Evolutionary conservation across 2,329 filamentous ascomycete species (phyloP), one percentile per base, ranked within the genome.

Genomic region (Trichothecium sympodiale): DNA sequence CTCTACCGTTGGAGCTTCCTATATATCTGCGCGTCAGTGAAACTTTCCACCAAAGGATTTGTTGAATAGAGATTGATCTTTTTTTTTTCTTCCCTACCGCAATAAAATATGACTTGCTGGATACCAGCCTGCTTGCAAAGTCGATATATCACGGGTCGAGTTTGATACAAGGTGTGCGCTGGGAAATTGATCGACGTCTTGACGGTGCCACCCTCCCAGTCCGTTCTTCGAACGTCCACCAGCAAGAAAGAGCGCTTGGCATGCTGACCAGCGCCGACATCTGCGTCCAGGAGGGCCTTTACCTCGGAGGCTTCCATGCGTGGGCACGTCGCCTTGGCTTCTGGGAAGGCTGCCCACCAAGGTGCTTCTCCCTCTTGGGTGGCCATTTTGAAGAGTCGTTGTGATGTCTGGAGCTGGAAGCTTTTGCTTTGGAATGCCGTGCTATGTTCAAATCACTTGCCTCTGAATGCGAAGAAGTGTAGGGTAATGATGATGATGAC

Each of bases 1-100:
- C 74, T 3, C 73, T 65, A 4, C 71, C 72, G 3, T 43, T 42
- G 2, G 68, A 75, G 2, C 73, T 76, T 3, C 65, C 73, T 77
- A 37, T 37, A 10, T 4, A 32, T 14, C 18, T 8, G 15, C 26
- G 13, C 31, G 15, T 30, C 23, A 30, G 29, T 27, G 36, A 13
- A 35, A 17, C n/a, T 10, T 25, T 25, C 10, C 6, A 6, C 6
- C 10, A 5, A 26, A 17, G 17, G 7, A 20, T 26, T 8, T 13
- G 6, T 13, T 17, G 2, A 13, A 32, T 17, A 32, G 12, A 12
- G 16, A 27, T 8, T 8, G 8, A 27, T 27, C 26, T 27, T 27
- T 27, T n/a, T n/a, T 27, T 27, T 27, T n/a, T 27, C 28, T 31
- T 7, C 12, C 56, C 39, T 51, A 69, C 66, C 59, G 42, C 65